phyloP scores from a whole-genome alignment of 1,284 basidiomycete species.

The Mrakiaceae sp. region DNA sequence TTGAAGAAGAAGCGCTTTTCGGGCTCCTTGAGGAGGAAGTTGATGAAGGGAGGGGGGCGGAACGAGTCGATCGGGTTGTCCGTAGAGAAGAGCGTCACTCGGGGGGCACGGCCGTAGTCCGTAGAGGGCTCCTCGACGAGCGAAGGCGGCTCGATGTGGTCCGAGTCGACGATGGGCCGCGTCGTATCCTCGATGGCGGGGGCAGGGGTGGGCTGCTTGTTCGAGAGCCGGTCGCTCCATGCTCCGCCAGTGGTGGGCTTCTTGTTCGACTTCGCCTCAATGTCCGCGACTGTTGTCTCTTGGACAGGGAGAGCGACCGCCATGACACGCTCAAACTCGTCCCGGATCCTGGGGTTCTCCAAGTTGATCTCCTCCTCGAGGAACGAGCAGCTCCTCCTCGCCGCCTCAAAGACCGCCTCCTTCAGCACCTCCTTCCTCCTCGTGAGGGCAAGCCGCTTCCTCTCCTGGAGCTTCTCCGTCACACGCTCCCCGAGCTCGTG shows the following conservation, averaged over 20 bases:
- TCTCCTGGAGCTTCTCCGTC: too few species aligned
- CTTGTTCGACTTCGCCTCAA: too few species aligned
- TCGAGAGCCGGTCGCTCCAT: too few species aligned
- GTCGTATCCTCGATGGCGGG: too few species aligned
- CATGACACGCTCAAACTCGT: background rate
- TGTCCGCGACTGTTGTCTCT: background rate
- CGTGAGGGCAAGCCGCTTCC: too few species aligned
- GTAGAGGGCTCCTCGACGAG: background rate
- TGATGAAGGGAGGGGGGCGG: constrained; percentile 9
- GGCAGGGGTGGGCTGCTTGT: too few species aligned
- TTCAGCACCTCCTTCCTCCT: too few species aligned
- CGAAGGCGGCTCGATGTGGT: background rate
- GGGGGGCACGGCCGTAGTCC: background rate
- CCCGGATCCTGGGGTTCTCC: background rate
- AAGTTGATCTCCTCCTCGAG: background rate
- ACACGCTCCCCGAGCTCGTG: background rate
- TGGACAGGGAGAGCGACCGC: background rate
- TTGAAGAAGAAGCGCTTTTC: constrained; percentile 12
- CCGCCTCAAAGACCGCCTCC: too few species aligned
- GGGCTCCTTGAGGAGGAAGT: background rate
- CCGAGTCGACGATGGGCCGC: background rate
- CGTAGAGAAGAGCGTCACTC: background rate
- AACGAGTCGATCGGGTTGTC: constrained; percentile 4
- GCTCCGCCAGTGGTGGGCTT: too few species aligned
- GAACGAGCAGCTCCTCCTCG: background rate